phyloP scores from a whole-genome alignment of 352 stramenopile species.

The Phytopythium montanum region DNA sequence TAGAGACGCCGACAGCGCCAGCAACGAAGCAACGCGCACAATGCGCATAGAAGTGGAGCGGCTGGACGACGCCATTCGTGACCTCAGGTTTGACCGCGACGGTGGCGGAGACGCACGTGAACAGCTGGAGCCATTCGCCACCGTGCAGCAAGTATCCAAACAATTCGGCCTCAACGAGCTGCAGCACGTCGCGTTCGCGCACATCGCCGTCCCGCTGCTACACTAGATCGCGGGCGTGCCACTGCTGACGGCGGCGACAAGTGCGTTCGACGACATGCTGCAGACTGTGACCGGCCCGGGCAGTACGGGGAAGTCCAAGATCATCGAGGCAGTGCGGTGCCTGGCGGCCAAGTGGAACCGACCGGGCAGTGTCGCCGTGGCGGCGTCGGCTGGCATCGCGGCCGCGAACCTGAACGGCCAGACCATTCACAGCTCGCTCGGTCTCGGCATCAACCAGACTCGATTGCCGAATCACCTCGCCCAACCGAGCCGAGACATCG shows the following conservation, averaged over 20 bases:
- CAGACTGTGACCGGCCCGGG: not conserved
- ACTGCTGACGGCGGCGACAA: not conserved
- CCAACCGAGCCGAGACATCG: conserved; percentile 1
- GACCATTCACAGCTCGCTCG: conserved; percentile 20
- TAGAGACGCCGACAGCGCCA: too few species aligned
- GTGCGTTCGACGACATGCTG: not conserved
- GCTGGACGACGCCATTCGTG: not conserved
- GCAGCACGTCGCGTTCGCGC: conserved; percentile 6
- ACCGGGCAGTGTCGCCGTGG: not conserved
- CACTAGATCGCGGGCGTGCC: conserved; percentile 3
- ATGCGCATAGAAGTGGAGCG: not conserved
- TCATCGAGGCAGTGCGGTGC: not conserved
- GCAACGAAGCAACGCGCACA: too few species aligned
- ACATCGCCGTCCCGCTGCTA: conserved; percentile 4
- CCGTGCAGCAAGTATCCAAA: not conserved
- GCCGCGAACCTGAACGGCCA: conserved; percentile 9
- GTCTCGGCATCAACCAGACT: conserved; percentile 7
- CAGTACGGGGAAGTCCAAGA: not conserved
- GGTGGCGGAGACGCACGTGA: not conserved
- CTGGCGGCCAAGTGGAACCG: not conserved
- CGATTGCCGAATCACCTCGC: conserved; percentile 5
- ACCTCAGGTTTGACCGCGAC: not conserved
- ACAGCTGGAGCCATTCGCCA: not conserved
- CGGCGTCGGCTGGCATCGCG: conserved; percentile 13
- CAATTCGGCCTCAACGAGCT: not conserved